phyloP scores from a whole-genome alignment of 2,329 filamentous ascomycete genomes.

The Ceratocystis papillata region DNA sequence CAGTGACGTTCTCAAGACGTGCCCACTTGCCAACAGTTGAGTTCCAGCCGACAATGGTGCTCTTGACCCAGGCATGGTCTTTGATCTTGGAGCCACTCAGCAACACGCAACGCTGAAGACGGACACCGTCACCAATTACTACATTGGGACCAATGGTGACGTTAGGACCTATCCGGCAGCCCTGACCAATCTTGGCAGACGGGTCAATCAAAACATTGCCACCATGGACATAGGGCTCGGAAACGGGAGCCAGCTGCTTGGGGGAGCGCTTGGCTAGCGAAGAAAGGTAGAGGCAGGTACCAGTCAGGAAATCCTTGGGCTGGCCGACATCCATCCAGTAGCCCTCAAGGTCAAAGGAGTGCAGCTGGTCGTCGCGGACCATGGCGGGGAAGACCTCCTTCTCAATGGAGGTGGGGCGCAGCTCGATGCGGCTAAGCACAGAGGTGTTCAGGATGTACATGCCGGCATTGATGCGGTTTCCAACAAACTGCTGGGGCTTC shows the following conservation, averaged over 20 bases:
- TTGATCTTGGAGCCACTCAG: conserved; percentile 87
- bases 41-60: conserved; percentile 97
- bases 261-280: conserved; percentile 83
- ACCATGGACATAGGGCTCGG: conserved; percentile 73
- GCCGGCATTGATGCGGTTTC: conserved; percentile 96
- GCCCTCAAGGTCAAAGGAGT: conserved; percentile 92
- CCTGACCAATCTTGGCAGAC: conserved; percentile 90
- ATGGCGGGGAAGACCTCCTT: conserved; percentile 98
- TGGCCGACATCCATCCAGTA: conserved; percentile 99
- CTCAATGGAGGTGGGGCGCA: conserved; percentile 93
- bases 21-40: conserved; percentile 93
- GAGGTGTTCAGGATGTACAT: conserved; percentile 96
- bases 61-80: conserved; percentile 98
- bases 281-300: conserved; percentile 91
- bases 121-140: conserved; percentile 83
- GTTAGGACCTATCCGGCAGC: conserved; percentile 95
- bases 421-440: conserved; percentile 81
- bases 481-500: conserved; percentile 97
- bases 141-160: conserved; percentile 92
- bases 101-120: conserved; percentile 84
- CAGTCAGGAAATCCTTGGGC: conserved; percentile 94
- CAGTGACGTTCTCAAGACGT: conserved; percentile 93
- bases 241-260: conserved; percentile 64
- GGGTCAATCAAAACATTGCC: conserved; percentile 95
- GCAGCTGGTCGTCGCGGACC: conserved; percentile 75